Base-by-base conservation (phyloP, 2,329 filamentous ascomycete genomes). In the Talaromyces marneffei region DNA sequence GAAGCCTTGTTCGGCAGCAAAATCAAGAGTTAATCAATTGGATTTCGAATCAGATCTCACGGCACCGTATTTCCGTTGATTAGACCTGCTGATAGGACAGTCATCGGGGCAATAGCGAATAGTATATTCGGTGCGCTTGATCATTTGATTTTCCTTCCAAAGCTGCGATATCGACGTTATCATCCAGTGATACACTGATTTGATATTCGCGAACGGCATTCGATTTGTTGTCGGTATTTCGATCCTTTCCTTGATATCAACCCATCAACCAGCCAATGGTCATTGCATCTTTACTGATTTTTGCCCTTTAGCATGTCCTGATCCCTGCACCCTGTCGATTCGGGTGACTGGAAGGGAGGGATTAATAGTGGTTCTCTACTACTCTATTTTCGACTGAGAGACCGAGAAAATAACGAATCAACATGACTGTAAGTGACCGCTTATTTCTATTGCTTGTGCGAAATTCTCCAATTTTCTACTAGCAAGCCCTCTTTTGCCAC, bases 391-490 rank as follows among this genome's bases (percentile, higher is more conserved):
- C 37, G 37, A 40, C 37, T 53, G 29, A 42, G n/a, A 57, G 10
- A 55, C 7, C 31, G 12, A 8, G 37, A 37, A 48, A 60, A 10
- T 25, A 42, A 37, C 54, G 39, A 58, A 58, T 58, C 54, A 60
- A 20, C 14, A 63, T 63, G 62, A 55, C 57, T 53, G 62, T 63
- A 57, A 61, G 62, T 60, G 37, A 54, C 62, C 57, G 44, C 53
- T 42, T 60, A 37, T 40, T 40, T 53, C 31, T 16, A 2, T 44
- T 59, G 25, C 33, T 33, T 33, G 20, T 29, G 44, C 33, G 18
- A 18, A 23, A 29, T 39, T 35, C 33, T 18, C 29, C 48, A 18
- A 20, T 31, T 50, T 31, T 52, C 10, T 33, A 4, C 16, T 52
- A 20, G 33, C 10, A 20, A 14, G 8, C 29, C 18, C 12, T 20